phyloP scores from a whole-genome alignment of 2,329 filamentous ascomycete genomes.

The Teratosphaeria nubilosa region DNA sequence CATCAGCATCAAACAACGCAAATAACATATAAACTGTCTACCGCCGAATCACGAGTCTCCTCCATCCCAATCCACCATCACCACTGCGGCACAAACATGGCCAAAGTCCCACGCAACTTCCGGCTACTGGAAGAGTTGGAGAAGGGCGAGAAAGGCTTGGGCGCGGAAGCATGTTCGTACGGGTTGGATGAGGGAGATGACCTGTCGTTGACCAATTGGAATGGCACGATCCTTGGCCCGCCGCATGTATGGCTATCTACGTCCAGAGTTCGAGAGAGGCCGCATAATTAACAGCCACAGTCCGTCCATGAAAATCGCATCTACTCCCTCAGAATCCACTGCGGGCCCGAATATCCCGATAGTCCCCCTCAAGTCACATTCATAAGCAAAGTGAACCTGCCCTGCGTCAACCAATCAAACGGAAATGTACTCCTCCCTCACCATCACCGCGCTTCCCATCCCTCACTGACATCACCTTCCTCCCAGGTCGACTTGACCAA shows the following conservation, averaged over 20 bases:
- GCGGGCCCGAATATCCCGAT: slow-evolving; percentile 81
- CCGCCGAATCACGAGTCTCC: background rate
- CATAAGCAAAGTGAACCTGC: slow-evolving; percentile 90
- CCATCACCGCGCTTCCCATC: background rate
- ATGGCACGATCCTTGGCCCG: slow-evolving; percentile 91
- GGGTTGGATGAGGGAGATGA: slow-evolving; percentile 91
- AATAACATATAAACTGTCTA: background rate
- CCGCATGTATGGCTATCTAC: slow-evolving; percentile 58
- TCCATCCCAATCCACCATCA: background rate
- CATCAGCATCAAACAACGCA: background rate
- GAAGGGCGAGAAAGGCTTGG: slow-evolving; percentile 95
- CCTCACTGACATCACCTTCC: background rate
- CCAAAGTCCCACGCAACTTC: slow-evolving; percentile 90
- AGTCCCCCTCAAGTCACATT: slow-evolving; percentile 83
- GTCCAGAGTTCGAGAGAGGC: too few relatives aligned
- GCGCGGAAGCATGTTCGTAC: slow-evolving; percentile 94
- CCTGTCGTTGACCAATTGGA: slow-evolving; percentile 96
- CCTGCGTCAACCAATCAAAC: slow-evolving; percentile 72
- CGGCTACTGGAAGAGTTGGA: slow-evolving; percentile 93
- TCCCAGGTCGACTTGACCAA: slow-evolving; percentile 68
- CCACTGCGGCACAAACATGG: slow-evolving; percentile 20
- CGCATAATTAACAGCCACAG: slow-evolving; percentile 33
- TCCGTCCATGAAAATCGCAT: slow-evolving; percentile 98
- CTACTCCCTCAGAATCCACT: slow-evolving; percentile 96
- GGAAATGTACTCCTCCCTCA: slow-evolving; percentile 49